Evolutionary conservation across 2,329 filamentous ascomycete species (phyloP).

Genomic region (Trichoderma afroharzianum): DNA sequence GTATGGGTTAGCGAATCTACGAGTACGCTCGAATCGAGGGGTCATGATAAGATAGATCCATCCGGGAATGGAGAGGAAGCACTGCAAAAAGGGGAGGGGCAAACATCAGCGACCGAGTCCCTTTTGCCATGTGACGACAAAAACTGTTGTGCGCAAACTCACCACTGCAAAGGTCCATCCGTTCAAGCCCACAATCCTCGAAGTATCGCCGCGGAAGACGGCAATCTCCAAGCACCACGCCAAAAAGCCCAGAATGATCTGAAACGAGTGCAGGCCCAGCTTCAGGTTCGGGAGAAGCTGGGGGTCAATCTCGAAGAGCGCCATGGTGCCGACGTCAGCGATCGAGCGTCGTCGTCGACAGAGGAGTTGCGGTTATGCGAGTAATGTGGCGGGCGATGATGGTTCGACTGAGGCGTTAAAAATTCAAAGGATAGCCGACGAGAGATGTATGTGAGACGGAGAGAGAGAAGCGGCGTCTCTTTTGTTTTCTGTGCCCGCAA

Average conservation of each 20-base stretch:
- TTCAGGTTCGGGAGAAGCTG: constrained; percentile 55
- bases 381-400: neutral
- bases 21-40: constrained; percentile 59
- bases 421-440: neutral
- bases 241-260: constrained; percentile 53
- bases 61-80: constrained; percentile 60
- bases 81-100: constrained; percentile 39
- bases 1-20: constrained; percentile 58
- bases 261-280: constrained; percentile 53
- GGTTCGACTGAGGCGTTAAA: neutral
- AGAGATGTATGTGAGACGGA: neutral
- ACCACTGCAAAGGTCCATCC: constrained; percentile 64
- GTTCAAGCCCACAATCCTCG: constrained; percentile 53
- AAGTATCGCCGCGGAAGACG: constrained; percentile 49
- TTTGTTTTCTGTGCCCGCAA: neutral
- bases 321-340: constrained; percentile 32
- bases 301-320: constrained; percentile 50
- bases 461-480: neutral
- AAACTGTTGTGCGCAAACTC: constrained; percentile 28
- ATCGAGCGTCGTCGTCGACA: neutral
- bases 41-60: constrained; percentile 64
- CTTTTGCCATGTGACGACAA: neutral
- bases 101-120: neutral
- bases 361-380: neutral
- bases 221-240: constrained; percentile 58